A percentile compares a stretch with the other conserved stretches of the same genome.
These are phyloP conservation scores for Elymus sibiricus DNA, from an alignment of 176 grass and related monocot species.

Conservation along the genomic window DNA sequence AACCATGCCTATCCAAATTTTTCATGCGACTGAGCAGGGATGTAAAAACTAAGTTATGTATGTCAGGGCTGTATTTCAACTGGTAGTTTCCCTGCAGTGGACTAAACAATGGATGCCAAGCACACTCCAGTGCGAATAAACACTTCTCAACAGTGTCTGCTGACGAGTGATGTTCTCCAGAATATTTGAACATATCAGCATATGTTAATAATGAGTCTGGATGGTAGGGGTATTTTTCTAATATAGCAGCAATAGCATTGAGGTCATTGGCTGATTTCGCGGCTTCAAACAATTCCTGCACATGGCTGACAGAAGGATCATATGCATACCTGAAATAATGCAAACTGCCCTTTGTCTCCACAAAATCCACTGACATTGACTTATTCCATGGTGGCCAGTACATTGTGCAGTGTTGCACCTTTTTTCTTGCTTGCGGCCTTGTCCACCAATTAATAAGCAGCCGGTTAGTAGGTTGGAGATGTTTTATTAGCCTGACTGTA, in stretches of 20 bases:
- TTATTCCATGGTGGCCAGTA: conserved; percentile 81
- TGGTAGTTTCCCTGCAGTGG: conserved; percentile 62
- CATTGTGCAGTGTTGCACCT: not conserved
- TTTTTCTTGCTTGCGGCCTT: not conserved
- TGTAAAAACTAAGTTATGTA: conserved; percentile 78
- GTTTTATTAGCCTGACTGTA: not conserved
- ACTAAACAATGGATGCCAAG: conserved; percentile 76
- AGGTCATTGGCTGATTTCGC: conserved; percentile 88
- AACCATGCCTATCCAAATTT: conserved; percentile 17
- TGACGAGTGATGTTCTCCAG: conserved; percentile 87
- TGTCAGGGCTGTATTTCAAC: conserved; percentile 78
- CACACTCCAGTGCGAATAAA: conserved; percentile 85
- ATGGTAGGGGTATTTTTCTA: conserved; percentile 72
- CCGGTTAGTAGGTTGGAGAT: not conserved
- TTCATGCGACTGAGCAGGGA: conserved; percentile 92
- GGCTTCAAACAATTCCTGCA: conserved; percentile 83
- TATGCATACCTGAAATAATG: conserved; percentile 72
- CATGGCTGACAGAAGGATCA: conserved; percentile 53
- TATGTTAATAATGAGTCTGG: conserved; percentile 85
- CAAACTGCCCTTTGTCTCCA: conserved; percentile 69
- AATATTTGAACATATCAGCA: conserved; percentile 92
- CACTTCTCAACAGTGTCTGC: conserved; percentile 80
- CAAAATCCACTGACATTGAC: conserved; percentile 73
- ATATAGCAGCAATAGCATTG: conserved; percentile 74
- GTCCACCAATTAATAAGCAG: not conserved